Base-by-base conservation (phyloP, 257 asterid genomes). In the Apocynum venetum region DNA sequence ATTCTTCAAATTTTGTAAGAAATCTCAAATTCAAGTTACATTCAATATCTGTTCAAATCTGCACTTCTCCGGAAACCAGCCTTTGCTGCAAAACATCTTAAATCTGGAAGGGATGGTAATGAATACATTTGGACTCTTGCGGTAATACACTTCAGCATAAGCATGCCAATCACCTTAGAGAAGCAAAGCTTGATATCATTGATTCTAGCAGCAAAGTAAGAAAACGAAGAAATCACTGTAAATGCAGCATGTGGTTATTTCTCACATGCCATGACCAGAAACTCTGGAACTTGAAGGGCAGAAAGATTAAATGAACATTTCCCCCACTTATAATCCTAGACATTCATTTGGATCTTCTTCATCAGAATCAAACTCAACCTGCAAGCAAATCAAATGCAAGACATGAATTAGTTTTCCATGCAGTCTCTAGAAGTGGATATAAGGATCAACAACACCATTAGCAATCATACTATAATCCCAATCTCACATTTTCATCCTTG, bases 351-450 rank as follows among this genome's bases (percentile, higher is more conserved):
- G 96, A 83, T 92, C 93, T 84, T 92, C 97, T 82, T 92, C 97
- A 74, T 89, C 97, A 35, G 97, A 92, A 80, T 90, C 97, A 75
- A 92, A 92, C 80, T 92, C 96, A 19, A 86, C 97, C 96, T 90
- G 88, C 86, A 83, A 83, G 46, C 78, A 80, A 78, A 64, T 73
- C 40, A 77, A 78, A 75, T n/a, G 64, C 69, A 78, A 69, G 65
- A 59, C 15, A 40, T 57, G 52, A 6, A 73, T 60, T 64, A 64
- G 43, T 10, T 63, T 38, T 64, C 70, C 25, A 10, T 0, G 4
- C 19, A 14, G 4, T 41, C 12, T 17, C 73, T 48, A 40, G 71
- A 41, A 40, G 69, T 64, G 46, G 46, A 72, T 25, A 51, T 73
- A 43, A 46, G 13, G 17, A 67, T 71, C 48, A 25, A 57, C 74